Base-by-base conservation (phyloP, 768 basidiomycete genomes). In the Pleurotus salmoneostramineus region DNA sequence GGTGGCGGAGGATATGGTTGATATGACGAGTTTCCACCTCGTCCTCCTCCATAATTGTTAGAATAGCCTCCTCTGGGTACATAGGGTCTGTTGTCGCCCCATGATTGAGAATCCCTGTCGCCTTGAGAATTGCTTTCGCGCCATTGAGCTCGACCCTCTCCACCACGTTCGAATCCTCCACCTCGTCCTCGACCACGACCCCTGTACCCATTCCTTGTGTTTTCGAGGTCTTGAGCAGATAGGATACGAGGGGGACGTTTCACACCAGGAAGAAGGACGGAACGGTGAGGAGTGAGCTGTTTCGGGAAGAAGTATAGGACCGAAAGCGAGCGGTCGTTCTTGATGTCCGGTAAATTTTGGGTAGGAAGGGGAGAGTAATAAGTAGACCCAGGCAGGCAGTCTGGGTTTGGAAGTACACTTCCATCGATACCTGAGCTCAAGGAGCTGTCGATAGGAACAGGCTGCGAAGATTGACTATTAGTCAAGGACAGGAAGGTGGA, bases 331-430 rank as follows among this genome's bases (percentile, higher is more conserved):
- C 84, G 82, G 71, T 99, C 95, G 67, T 90, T 88, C 64, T 82
- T 80, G 63, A 99, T 88, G 71, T 98, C 95, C 2, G 83, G 82
- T 50, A 91, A 74, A 52, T 79, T 79, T 42, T 84, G 70, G 17
- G 74, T 70, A 4, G 77, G 63, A 36, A 99, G 72, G 6, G 92
- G 93, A 34, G 83, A 84, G 64, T 87, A 85, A 69, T 92, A 95
- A 0, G 93, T 96, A 5, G 95, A 91, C 52, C 93, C 93, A 3
- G 97, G 97, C 10, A 98, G 82, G 65, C 89, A 95, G 56, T 87
- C 85, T 14, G 93, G 89, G 70, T 95, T 93, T 12, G 91, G 87
- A 15, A 93, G 73, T 35, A 93, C 83, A 40, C 79, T 78, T 7
- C 97, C 97, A 58, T 79, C 87, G 51, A 96, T 84, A 27, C 95